These are phyloP conservation scores for Podila clonocystis DNA, from an alignment of 192 early-diverging fungal genomes.

Conservation along the genomic window DNA sequence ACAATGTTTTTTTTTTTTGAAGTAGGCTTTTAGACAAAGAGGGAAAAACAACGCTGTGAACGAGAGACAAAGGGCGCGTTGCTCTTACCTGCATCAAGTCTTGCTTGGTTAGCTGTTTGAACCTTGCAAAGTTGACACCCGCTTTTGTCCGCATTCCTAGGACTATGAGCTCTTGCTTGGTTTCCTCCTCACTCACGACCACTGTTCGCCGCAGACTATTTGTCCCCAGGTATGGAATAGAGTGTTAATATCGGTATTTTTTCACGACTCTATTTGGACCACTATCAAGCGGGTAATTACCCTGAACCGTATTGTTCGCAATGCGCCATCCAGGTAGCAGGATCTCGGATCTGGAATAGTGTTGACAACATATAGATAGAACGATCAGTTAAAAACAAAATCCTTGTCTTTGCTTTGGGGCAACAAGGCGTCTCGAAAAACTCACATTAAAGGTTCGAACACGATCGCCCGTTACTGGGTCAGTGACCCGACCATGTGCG, in stretches of 20 bases:
- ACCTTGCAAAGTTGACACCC: constrained; percentile 50
- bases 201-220: constrained; percentile 6
- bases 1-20: constrained; percentile 5
- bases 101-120: constrained; percentile 31
- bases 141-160: constrained; percentile 61
- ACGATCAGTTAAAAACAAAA: not conserved
- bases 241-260: too few relatives aligned
- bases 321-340: constrained; percentile 60
- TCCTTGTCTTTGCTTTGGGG: not conserved
- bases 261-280: too few relatives aligned
- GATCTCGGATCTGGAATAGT: constrained; percentile 55
- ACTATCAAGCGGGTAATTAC: constrained; percentile 5
- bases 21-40: not conserved
- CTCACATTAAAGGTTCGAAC: constrained; percentile 60
- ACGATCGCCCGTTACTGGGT: constrained; percentile 15
- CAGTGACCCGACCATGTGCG: constrained; percentile 60
- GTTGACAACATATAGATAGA: too few relatives aligned
- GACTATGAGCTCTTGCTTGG: constrained; percentile 57
- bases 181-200: not conserved
- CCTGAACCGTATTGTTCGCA: constrained; percentile 57
- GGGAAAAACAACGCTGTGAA: not conserved
- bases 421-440: not conserved
- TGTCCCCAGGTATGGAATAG: not conserved
- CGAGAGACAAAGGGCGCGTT: not conserved
- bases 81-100: constrained; percentile 52